Percentiles rank a stretch among this genome's conserved stretches.
Evolutionary conservation across 192 early-diverging fungal genomes (phyloP).

Genomic region (Pilaira anomala): DNA sequence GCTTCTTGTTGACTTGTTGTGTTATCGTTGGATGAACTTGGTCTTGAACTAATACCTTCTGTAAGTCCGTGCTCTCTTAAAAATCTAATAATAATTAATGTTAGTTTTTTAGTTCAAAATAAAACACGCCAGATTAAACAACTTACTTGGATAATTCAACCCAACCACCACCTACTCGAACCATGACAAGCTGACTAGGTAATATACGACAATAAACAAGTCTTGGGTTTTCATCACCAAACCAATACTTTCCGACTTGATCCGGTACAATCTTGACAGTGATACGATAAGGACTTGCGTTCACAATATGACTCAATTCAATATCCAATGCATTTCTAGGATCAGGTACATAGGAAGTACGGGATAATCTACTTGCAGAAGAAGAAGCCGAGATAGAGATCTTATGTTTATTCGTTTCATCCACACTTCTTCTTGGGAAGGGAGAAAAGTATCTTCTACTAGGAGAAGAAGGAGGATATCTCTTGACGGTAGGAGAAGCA

Average conservation of each 20-base stretch:
- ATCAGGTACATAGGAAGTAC: conserved; percentile 45
- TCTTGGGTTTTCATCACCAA: conserved; percentile 61
- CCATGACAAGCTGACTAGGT: conserved; percentile 59
- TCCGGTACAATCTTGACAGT: conserved; percentile 45
- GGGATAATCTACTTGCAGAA: neutral
- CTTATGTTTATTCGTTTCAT: neutral
- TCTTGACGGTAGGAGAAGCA: neutral
- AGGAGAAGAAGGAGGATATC: conserved; percentile 1
- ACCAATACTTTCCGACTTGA: conserved; percentile 61
- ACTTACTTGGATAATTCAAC: conserved; percentile 54
- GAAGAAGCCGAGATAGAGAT: conserved; percentile 9
- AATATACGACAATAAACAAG: conserved; percentile 62
- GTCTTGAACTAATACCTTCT: conserved; percentile 22
- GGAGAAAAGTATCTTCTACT: neutral
- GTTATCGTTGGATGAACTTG: neutral
- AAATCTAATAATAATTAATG: neutral
- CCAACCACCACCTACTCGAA: conserved; percentile 68
- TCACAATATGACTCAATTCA: conserved; percentile 58
- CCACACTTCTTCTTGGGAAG: neutral
- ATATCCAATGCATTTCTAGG: conserved; percentile 56
- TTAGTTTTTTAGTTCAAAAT: neutral
- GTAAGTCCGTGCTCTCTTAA: conserved; percentile 26
- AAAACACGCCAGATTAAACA: neutral
- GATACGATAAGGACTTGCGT: conserved; percentile 48
- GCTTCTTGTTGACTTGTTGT: neutral